phyloP scores from a whole-genome alignment of 495 filamentous ascomycete genomes.

The Usnea hakonensis region DNA sequence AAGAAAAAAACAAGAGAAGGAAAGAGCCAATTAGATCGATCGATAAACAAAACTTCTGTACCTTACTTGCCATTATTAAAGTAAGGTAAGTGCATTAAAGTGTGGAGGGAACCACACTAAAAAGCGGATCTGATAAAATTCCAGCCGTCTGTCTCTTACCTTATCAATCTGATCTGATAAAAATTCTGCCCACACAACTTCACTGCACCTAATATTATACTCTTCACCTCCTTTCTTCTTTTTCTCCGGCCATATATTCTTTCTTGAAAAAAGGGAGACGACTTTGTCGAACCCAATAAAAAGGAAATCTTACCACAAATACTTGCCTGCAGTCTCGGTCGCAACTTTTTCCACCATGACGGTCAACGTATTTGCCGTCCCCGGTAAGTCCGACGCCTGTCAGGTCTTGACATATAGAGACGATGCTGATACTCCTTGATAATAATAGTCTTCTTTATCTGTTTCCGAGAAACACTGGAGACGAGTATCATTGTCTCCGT shows the following conservation, averaged over 20 bases:
- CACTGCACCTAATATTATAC: too few species aligned
- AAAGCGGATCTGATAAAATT: conserved; percentile 22
- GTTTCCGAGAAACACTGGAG: conserved; percentile 78
- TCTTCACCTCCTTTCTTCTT: background rate
- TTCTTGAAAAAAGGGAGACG: background rate
- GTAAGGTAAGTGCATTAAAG: too few species aligned
- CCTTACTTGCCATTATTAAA: too few species aligned
- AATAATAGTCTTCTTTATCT: conserved; percentile 65
- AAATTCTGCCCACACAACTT: background rate
- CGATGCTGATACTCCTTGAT: background rate
- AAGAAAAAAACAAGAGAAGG: background rate
- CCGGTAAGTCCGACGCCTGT: conserved; percentile 24
- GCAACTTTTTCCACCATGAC: conserved; percentile 27
- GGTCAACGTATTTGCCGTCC: conserved; percentile 37
- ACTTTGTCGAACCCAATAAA: too few species aligned
- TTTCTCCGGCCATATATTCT: background rate
- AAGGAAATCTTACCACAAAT: too few species aligned
- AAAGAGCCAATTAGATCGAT: background rate
- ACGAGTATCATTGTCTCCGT: conserved; percentile 76
- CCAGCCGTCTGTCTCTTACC: conserved; percentile 5
- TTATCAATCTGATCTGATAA: conserved; percentile 24
- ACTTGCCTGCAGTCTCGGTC: too few species aligned
- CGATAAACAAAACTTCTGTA: too few species aligned
- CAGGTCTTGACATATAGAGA: background rate
- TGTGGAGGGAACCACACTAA: conserved; percentile 1